These are phyloP conservation scores for Agroathelia rolfsii DNA, from an alignment of 1,284 basidiomycete species.

Conservation along the genomic window DNA sequence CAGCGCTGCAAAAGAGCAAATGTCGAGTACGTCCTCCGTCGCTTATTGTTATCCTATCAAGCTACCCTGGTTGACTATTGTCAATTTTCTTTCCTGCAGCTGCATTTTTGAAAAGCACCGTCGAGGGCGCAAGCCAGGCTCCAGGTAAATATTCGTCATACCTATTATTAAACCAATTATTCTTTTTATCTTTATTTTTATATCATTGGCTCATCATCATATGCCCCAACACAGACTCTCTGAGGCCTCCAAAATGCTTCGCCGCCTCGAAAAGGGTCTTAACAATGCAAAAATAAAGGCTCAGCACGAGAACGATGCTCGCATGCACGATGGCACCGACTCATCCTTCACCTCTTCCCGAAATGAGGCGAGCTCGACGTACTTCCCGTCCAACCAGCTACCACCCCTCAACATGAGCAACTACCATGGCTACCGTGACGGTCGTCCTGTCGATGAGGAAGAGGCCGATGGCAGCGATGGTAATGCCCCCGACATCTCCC, in stretches of 20 bases:
- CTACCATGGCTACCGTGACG: conserved; percentile 25
- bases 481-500: conserved; percentile 52
- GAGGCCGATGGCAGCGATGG: conserved; percentile 51
- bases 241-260: conserved; percentile 79
- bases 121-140: conserved; percentile 77
- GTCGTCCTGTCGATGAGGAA: conserved; percentile 40
- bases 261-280: conserved; percentile 72
- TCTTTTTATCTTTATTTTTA: conserved; percentile 8
- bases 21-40: conserved; percentile 41
- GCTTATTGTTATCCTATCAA: conserved; percentile 11
- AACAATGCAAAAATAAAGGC: conserved; percentile 67
- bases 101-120: conserved; percentile 81
- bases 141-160: conserved; percentile 46
- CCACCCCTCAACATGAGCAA: conserved; percentile 33
- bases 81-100: conserved; percentile 27
- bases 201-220: conserved; percentile 8
- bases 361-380: conserved; percentile 25
- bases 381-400: conserved; percentile 35
- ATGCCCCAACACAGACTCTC: conserved; percentile 63
- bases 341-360: conserved; percentile 19
- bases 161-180: conserved; percentile 2
- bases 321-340: conserved; percentile 18
- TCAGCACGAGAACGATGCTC: conserved; percentile 17
- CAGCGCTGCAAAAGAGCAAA: conserved; percentile 73
- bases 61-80: no score